Evolutionary conservation across 1,139 yeast species (phyloP).

Genomic region (Kodamaea plutei): DNA sequence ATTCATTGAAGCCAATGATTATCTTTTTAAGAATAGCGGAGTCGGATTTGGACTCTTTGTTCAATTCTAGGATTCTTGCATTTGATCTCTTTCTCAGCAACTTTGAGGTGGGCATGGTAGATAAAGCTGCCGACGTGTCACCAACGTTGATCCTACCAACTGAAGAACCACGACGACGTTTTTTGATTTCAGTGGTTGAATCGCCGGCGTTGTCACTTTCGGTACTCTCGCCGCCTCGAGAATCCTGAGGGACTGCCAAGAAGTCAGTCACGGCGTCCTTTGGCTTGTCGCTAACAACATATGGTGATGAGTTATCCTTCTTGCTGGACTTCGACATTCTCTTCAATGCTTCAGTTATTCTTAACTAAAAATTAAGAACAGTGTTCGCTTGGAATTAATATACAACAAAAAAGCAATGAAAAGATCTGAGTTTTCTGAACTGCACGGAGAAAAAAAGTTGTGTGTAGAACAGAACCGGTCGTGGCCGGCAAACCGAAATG

Average conservation of each 20-base stretch:
- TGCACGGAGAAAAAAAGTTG: no score
- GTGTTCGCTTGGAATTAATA: no score
- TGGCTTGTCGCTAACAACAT: constrained; percentile 8
- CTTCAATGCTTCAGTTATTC: no score
- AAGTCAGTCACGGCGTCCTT: constrained; percentile 6
- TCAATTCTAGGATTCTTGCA: constrained; percentile 31
- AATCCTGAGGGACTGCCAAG: constrained; percentile 2
- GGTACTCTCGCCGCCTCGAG: background rate
- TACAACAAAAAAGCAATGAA: no score
- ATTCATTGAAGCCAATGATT: constrained; percentile 54
- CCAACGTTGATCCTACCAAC: constrained; percentile 58
- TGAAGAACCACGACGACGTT: constrained; percentile 48
- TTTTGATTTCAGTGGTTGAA: constrained; percentile 3
- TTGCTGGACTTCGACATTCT: no score
- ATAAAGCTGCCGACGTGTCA: constrained; percentile 51
- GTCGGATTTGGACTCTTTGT: constrained; percentile 29
- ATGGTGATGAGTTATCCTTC: constrained; percentile 2
- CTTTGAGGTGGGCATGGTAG: constrained; percentile 42
- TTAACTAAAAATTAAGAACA: no score
- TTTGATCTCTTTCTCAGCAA: constrained; percentile 30
- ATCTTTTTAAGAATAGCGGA: constrained; percentile 46
- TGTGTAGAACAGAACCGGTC: no score
- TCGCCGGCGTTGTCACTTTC: background rate
- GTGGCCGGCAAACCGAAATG: no score
- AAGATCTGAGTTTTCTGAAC: no score